Evolutionary conservation across 2,329 filamentous ascomycete genomes (phyloP).

Genomic region (Fusarium equiseti): DNA sequence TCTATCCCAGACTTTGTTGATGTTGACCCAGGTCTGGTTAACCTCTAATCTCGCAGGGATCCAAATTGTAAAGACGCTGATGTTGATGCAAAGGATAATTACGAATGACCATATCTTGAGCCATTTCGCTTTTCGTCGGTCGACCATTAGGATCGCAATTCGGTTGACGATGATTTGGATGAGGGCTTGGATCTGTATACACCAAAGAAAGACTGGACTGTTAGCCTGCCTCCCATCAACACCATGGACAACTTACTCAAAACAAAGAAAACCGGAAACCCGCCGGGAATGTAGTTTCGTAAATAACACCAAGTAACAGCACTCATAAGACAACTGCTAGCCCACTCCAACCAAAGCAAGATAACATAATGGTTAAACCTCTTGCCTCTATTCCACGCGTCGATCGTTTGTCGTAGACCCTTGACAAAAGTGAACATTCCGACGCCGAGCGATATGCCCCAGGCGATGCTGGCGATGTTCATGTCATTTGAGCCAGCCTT

Average conservation of each 20-base stretch:
- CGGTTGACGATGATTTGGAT: conserved; percentile 69
- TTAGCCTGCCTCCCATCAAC: background rate
- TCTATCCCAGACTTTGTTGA: conserved; percentile 67
- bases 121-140: conserved; percentile 52
- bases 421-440: conserved; percentile 45
- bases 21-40: conserved; percentile 54
- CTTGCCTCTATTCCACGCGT: conserved; percentile 43
- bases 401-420: conserved; percentile 38
- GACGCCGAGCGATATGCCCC: conserved; percentile 45
- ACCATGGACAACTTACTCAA: conserved; percentile 28
- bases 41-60: conserved; percentile 63
- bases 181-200: conserved; percentile 61
- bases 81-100: conserved; percentile 62
- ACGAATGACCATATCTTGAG: conserved; percentile 60
- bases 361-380: conserved; percentile 43
- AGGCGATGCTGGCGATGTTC: conserved; percentile 48
- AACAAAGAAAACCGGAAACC: conserved; percentile 44
- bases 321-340: conserved; percentile 45
- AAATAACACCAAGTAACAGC: conserved; percentile 47
- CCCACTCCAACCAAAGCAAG: conserved; percentile 44
- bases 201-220: conserved; percentile 51
- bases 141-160: conserved; percentile 61
- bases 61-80: conserved; percentile 66
- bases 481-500: conserved; percentile 40
- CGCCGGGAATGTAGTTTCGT: conserved; percentile 40